These are phyloP conservation scores for Emmonsiellopsis sp. DNA, from an alignment of 2,329 filamentous ascomycete genomes.

Conservation along the genomic window DNA sequence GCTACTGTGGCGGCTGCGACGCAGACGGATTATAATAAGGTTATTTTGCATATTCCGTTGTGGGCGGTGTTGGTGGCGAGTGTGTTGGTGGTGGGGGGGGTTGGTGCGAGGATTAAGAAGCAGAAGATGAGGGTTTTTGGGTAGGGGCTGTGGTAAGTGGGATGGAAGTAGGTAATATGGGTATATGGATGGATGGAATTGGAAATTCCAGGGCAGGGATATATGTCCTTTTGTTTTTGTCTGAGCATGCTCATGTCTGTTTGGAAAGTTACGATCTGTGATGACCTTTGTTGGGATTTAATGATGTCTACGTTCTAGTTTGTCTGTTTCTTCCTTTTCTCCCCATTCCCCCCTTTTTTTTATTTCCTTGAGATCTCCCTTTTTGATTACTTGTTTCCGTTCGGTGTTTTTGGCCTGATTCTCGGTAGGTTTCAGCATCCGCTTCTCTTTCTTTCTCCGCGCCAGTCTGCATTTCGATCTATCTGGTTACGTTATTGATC, in stretches of 20 bases:
- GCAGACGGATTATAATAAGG: conserved; percentile 64
- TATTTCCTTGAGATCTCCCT: no score
- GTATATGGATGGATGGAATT: background rate
- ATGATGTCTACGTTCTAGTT: background rate
- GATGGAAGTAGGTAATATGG: background rate
- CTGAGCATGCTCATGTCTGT: no score
- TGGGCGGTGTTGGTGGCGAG: conserved; percentile 65
- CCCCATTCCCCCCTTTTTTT: background rate
- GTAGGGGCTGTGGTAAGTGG: background rate
- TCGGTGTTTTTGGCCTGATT: no score
- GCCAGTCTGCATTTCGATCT: no score
- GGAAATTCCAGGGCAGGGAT: background rate
- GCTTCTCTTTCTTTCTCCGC: no score
- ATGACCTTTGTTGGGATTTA: background rate
- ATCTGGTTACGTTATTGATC: no score
- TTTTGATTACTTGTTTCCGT: no score
- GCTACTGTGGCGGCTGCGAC: conserved; percentile 67
- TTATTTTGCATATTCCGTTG: conserved; percentile 60
- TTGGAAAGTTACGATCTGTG: background rate
- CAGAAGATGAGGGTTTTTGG: conserved; percentile 62
- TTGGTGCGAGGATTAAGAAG: conserved; percentile 71
- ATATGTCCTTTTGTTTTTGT: background rate
- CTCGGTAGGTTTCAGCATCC: no score
- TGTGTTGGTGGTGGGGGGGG: conserved; percentile 59
- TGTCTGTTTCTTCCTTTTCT: background rate